Evolutionary conservation across 2,329 filamentous ascomycete genomes (phyloP), one percentile per base, ranked within the genome.

Genomic region (Thyridium curvatum): DNA sequence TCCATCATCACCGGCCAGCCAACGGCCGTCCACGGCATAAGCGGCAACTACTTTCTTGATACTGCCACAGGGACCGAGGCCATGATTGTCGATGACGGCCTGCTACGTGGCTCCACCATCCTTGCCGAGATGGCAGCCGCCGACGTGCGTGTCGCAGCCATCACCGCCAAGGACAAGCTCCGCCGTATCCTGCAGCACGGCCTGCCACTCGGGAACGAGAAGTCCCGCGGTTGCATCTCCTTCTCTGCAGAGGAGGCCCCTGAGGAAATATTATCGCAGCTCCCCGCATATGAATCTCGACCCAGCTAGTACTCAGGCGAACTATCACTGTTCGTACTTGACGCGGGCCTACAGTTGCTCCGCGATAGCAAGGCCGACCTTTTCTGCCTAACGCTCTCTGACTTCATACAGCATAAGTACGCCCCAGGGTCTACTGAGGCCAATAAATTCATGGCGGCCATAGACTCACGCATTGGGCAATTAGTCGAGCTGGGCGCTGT

Each of bases 161-260:
- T 69, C 15, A 68, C 65, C 1, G 64, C 65, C 10, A 68, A 68
- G 42, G 65, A 68, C 46, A 68, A 68, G 46, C 46, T 68, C 35
- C 52, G 62, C n/a, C 50, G 52, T 28, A 65, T 68, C 31, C 43
- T 68, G n/a, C 47, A 48, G 6, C 63, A 64, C 37, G 62, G 60
- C 2, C 43, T 65, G 5, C n/a, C 64, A 58, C 43, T n/a, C n/a
- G n/a, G n/a, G n/a, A n/a, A n/a, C n/a, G n/a, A n/a, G n/a, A 48
- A 49, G 2, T 49, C 53, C 3, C n/a, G n/a, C n/a, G n/a, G n/a
- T n/a, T n/a, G n/a, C n/a, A 61, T 66, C 13, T 66, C 59, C 44
- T 67, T 65, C 44, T 68, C 64, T 7, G 54, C 51, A 1, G 56
- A 61, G 16, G 54, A 62, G 34, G 64, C 63, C 0, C 60, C 60